These are phyloP conservation scores for Effrenium voratum DNA, from an alignment of 73 alveolate genomes.

Conservation along the genomic window DNA sequence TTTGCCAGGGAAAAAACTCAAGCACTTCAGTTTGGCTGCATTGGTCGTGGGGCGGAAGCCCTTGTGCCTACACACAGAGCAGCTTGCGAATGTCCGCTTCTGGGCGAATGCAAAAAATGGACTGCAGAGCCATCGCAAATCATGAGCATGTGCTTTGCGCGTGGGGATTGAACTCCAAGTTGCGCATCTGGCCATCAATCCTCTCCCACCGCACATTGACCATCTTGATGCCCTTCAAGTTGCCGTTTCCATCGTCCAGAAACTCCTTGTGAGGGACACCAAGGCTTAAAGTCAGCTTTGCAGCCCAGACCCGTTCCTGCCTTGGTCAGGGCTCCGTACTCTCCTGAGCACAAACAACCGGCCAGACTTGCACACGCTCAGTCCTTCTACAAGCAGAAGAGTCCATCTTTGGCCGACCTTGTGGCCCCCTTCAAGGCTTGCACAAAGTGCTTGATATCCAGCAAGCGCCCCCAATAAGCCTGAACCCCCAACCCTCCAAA, in stretches of 20 bases:
- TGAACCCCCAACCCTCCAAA: too few species aligned
- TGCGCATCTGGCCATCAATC: slow-evolving; percentile 51
- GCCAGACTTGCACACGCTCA: not conserved
- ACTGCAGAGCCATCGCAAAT: not conserved
- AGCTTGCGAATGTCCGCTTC: not conserved
- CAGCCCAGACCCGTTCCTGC: not conserved
- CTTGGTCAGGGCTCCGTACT: slow-evolving; percentile 79
- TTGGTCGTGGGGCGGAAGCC: not conserved
- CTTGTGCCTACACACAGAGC: not conserved
- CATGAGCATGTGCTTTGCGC: not conserved
- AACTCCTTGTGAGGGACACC: slow-evolving; percentile 32
- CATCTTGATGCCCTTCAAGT: slow-evolving; percentile 68
- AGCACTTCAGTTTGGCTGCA: not conserved
- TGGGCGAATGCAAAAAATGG: not conserved
- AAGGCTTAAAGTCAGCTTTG: not conserved
- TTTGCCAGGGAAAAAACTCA: not conserved
- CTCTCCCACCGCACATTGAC: slow-evolving; percentile 71
- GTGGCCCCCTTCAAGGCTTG: too few species aligned
- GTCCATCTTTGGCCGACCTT: not conserved
- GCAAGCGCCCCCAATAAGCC: too few species aligned
- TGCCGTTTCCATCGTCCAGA: slow-evolving; percentile 78
- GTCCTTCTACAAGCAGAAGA: not conserved
- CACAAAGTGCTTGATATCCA: too few species aligned
- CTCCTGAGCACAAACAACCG: not conserved
- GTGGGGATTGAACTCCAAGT: not conserved